Evolutionary conservation across 2,329 filamentous ascomycete species (phyloP), one percentile per base, ranked within the genome.

Genomic region (Colletotrichum magnum): DNA sequence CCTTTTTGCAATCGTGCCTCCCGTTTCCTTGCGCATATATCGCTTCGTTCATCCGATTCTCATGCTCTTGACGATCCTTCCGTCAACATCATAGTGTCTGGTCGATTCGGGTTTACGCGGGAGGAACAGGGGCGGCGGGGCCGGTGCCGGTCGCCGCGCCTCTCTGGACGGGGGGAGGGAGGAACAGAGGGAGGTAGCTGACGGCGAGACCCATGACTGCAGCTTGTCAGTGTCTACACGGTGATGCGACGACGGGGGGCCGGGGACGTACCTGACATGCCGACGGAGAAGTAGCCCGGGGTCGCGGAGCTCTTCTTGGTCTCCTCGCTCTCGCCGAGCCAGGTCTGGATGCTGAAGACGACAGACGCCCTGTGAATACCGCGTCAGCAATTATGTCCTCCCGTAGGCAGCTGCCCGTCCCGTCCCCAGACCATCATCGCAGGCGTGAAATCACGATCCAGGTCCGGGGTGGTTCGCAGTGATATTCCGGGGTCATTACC

Each of bases 261-360:
- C 24, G 28, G 18, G 15, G 26, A 87, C 90, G 75, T 85, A 94
- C 92, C 76, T 21, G 93, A 90, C 93, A 97, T 96, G 80, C 90
- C 87, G 64, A 96, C 90, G 64, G 90, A 90, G 81, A 96, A 91
- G 75, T 86, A 85, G 16, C 85, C 82, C 2, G 95, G 94, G 5
- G 93, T 95, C 53, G 86, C 83, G 28, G 89, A 82, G 68, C 82
- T 90, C 79, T 89, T 91, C 81, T 85, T 88, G 66, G 89, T 80
- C 68, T 92, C 90, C 75, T 90, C 87, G 75, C 90, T 92, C 86
- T 94, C 92, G 72, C 90, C 90, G 56, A 94, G 87, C 92, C 92
- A 95, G 79, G 85, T 90, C 83, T 95, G 91, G 63, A 94, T 80
- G 73, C 92, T 88, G 79, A 94, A 91, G 69, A 94, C 87, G 41